phyloP scores from a whole-genome alignment of 2,329 filamentous ascomycete genomes.

The Talaromyces funiculosus region DNA sequence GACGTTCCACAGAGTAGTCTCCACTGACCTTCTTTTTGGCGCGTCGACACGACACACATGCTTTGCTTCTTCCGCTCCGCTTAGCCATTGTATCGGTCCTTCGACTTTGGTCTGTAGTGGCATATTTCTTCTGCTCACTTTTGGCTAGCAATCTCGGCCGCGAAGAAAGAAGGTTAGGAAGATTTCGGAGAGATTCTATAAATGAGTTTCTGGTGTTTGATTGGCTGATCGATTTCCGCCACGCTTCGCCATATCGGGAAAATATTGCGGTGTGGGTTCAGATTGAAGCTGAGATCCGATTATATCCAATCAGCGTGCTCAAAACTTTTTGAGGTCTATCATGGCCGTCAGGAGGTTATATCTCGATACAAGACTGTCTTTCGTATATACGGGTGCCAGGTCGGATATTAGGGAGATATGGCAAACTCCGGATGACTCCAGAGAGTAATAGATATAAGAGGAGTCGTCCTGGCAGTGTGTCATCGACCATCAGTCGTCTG shows the following conservation, averaged over 20 bases:
- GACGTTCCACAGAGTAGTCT: neutral
- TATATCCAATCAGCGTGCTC: neutral
- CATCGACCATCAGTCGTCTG: neutral
- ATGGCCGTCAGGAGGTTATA: neutral
- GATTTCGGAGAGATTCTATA: neutral
- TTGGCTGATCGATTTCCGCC: neutral
- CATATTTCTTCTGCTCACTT: neutral
- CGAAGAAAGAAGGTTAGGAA: neutral
- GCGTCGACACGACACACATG: constrained; percentile 2
- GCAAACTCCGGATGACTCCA: neutral
- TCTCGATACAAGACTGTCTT: neutral
- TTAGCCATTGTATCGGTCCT: constrained; percentile 1
- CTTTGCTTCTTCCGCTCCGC: constrained; percentile 8
- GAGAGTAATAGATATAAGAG: neutral
- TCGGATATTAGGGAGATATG: constrained; percentile 1
- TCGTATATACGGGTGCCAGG: neutral
- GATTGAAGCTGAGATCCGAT: no score
- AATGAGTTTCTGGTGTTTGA: neutral
- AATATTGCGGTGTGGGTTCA: neutral
- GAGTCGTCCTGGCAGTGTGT: neutral
- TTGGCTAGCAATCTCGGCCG: neutral
- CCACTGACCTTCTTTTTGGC: constrained; percentile 10
- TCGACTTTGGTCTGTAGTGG: neutral
- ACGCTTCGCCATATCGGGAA: neutral
- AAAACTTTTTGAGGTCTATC: neutral